A percentile compares a stretch with the other conserved stretches of the same genome.
These are phyloP conservation scores for Phyllosticta capitalensis DNA, from an alignment of 2,329 filamentous ascomycete species.

Conservation along the genomic window DNA sequence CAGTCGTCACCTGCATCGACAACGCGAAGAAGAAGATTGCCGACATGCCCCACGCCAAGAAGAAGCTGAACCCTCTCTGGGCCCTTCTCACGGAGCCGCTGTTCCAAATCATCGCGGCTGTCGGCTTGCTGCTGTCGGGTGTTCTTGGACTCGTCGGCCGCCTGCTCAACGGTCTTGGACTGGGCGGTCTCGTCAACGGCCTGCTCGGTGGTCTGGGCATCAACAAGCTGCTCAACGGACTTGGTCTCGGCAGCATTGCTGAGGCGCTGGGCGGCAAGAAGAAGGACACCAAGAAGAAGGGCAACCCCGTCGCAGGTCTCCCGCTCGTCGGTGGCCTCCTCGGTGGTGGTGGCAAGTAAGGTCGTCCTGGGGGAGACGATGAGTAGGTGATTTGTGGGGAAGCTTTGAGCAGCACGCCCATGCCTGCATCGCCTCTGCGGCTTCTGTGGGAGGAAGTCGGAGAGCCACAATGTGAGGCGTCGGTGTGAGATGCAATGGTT, in stretches of 20 bases:
- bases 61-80: slow-evolving; percentile 89
- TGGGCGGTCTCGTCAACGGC: slow-evolving; percentile 71
- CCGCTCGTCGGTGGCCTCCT: slow-evolving; percentile 40
- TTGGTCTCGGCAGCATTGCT: slow-evolving; percentile 52
- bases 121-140: slow-evolving; percentile 71
- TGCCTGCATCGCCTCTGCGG: not conserved
- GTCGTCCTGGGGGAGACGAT: not conserved
- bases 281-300: slow-evolving; percentile 43
- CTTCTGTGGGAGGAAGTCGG: slow-evolving; percentile 8
- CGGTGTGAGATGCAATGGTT: not conserved
- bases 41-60: slow-evolving; percentile 90
- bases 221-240: slow-evolving; percentile 61
- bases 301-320: slow-evolving; percentile 27
- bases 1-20: slow-evolving; percentile 75
- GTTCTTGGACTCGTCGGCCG: slow-evolving; percentile 78
- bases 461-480: no score
- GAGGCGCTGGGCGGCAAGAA: slow-evolving; percentile 45
- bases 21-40: slow-evolving; percentile 79
- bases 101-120: slow-evolving; percentile 85
- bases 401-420: not conserved
- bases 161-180: slow-evolving; percentile 68
- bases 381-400: not conserved
- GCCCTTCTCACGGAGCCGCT: slow-evolving; percentile 71
- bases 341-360: slow-evolving; percentile 30
- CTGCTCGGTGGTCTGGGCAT: slow-evolving; percentile 69